Evolutionary conservation across 495 filamentous ascomycete genomes (phyloP).

Genomic region (Hypoxylon perforatum): DNA sequence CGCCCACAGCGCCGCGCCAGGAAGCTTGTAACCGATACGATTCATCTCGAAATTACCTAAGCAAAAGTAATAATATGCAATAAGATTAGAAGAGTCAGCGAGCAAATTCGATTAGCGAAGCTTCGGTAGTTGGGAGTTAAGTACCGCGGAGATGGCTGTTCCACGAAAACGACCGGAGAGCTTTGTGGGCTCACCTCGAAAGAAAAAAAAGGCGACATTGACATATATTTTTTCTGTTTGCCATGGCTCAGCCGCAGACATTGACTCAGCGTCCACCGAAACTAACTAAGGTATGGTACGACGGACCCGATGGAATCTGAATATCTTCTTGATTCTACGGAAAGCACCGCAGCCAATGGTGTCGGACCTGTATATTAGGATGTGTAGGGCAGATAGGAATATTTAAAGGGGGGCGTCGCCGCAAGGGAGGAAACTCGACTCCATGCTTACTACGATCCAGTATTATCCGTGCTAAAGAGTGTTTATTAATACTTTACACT

Average conservation of each 20-base stretch:
- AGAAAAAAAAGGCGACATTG: conserved; percentile 6
- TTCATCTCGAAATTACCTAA: conserved; percentile 5
- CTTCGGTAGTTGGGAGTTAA: conserved; percentile 3
- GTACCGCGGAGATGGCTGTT: conserved; percentile 40
- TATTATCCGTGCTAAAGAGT: background rate
- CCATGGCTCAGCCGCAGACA: conserved; percentile 9
- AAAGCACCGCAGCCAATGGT: conserved; percentile 11
- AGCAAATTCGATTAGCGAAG: conserved; percentile 14
- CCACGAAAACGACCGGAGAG: conserved; percentile 31
- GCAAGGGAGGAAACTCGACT: background rate
- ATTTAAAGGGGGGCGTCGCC: conserved; percentile 24
- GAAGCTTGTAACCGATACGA: background rate
- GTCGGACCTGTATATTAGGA: background rate
- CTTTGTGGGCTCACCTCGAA: conserved; percentile 24
- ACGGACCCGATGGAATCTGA: conserved; percentile 23
- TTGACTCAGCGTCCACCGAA: conserved; percentile 26
- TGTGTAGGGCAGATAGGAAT: conserved; percentile 4
- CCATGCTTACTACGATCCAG: conserved; percentile 11
- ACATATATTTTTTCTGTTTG: conserved; percentile 14
- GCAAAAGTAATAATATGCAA: conserved; percentile 9
- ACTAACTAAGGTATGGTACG: conserved; percentile 35
- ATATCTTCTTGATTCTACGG: background rate
- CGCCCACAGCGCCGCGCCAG: background rate
- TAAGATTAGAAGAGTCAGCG: background rate
- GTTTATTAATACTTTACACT: background rate